These are phyloP conservation scores for Geosmithia flava DNA, from an alignment of 2,329 filamentous ascomycete genomes.

Conservation along the genomic window DNA sequence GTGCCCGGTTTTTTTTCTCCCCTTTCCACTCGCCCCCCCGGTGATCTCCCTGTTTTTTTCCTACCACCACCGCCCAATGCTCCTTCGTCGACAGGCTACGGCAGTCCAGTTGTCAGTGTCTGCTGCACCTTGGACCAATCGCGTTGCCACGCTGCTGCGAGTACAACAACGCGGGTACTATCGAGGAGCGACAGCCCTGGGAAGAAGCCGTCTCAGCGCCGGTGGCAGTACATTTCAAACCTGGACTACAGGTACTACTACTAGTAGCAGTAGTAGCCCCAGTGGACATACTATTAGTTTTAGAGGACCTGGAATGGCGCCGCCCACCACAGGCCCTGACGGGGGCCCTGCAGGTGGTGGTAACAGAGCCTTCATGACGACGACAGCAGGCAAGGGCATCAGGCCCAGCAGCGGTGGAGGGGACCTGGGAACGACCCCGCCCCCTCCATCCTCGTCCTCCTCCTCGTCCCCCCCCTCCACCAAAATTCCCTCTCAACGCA, in stretches of 20 bases:
- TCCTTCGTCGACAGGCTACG: slow-evolving; percentile 1
- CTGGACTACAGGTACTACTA: too few species aligned
- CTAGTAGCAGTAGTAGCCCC: too few species aligned
- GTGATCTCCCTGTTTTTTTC: background rate
- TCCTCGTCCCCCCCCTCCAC: slow-evolving; percentile 7
- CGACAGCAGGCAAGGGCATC: too few species aligned
- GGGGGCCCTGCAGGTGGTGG: too few species aligned
- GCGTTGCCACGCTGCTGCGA: background rate
- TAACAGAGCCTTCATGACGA: too few species aligned
- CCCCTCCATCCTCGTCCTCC: slow-evolving; percentile 7
- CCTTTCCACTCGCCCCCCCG: too few species aligned
- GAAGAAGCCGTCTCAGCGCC: too few species aligned
- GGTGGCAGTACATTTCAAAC: too few species aligned
- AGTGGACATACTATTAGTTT: too few species aligned
- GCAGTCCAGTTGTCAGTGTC: background rate
- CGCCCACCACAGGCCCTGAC: too few species aligned
- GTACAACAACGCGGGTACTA: background rate
- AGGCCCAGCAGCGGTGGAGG: background rate
- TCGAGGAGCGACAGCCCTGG: too few species aligned
- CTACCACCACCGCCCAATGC: background rate
- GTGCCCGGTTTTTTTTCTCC: background rate
- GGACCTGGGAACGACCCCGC: slow-evolving; percentile 1
- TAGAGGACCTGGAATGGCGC: too few species aligned
- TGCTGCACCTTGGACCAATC: background rate
- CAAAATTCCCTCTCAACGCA: slow-evolving; percentile 37